These are phyloP conservation scores for Komagataella pastoris DNA, from an alignment of 805 yeast genomes.

Conservation along the genomic window DNA sequence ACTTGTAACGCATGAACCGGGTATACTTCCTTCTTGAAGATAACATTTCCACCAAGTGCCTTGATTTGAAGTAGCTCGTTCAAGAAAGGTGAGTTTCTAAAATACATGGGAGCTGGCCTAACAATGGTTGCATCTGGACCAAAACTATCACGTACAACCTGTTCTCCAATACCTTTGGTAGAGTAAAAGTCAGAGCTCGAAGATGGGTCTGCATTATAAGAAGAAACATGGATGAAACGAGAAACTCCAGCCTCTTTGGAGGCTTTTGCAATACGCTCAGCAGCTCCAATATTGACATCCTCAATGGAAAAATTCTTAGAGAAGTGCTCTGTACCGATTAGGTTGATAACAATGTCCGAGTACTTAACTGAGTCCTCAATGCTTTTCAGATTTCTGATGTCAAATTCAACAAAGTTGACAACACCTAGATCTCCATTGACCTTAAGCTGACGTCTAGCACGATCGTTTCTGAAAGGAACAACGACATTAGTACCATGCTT, in stretches of 20 bases:
- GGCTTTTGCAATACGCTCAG: conserved; percentile 67
- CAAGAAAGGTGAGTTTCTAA: conserved; percentile 59
- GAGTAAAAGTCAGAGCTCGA: conserved; percentile 63
- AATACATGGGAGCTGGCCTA: conserved; percentile 73
- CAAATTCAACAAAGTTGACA: conserved; percentile 72
- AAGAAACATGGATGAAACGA: conserved; percentile 65
- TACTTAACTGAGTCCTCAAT: conserved; percentile 68
- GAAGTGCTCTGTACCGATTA: conserved; percentile 62
- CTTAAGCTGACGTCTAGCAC: conserved; percentile 65
- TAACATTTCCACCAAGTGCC: conserved; percentile 51
- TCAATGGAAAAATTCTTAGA: conserved; percentile 77
- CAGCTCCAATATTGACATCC: conserved; percentile 69
- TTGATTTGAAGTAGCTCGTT: conserved; percentile 43
- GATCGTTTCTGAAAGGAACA: conserved; percentile 73
- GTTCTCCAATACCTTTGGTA: conserved; percentile 71
- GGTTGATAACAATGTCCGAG: conserved; percentile 73
- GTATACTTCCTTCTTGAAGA: conserved; percentile 47
- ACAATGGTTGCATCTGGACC: conserved; percentile 69
- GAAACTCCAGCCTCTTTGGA: conserved; percentile 59
- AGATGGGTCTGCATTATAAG: conserved; percentile 59
- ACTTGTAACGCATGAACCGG: conserved; percentile 75
- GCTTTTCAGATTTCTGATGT: conserved; percentile 62
- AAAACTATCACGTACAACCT: conserved; percentile 46
- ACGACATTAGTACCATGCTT: conserved; percentile 69
- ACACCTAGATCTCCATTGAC: conserved; percentile 83